Evolutionary conservation across 495 filamentous ascomycete species (phyloP).

Genomic region (Alectoria sarmentosa): DNA sequence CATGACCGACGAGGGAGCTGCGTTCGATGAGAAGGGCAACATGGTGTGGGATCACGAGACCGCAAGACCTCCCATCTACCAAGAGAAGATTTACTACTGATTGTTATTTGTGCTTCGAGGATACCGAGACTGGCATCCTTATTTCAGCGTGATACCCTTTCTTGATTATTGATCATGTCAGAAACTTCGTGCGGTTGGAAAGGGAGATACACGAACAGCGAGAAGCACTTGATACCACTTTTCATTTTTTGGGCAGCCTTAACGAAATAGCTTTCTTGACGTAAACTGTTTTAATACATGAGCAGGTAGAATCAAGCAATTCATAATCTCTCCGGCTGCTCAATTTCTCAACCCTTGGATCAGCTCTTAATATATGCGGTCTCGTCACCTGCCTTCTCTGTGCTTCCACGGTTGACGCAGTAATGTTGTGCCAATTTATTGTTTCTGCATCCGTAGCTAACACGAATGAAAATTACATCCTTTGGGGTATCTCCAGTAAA

Average conservation of each 20-base stretch:
- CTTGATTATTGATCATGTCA: not conserved
- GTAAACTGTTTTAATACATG: not conserved
- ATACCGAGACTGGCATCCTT: not conserved
- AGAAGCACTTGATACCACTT: slow-evolving; percentile 11
- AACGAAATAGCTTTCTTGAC: not conserved
- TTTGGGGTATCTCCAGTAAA: no score
- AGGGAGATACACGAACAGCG: slow-evolving; percentile 1
- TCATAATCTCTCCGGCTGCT: not conserved
- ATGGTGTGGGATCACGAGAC: slow-evolving; percentile 68
- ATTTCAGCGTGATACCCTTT: slow-evolving; percentile 11
- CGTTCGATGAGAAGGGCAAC: slow-evolving; percentile 71
- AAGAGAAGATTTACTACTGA: slow-evolving; percentile 57
- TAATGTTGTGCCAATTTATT: no score
- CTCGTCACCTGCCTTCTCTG: not conserved
- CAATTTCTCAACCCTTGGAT: not conserved
- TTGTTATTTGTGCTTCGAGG: not conserved
- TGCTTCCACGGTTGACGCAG: not conserved
- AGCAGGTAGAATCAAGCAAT: not conserved
- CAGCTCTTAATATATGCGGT: not conserved
- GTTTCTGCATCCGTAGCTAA: not conserved
- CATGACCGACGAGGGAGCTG: slow-evolving; percentile 78
- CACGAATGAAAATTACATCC: no score
- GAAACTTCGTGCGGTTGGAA: not conserved
- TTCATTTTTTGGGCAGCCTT: not conserved
- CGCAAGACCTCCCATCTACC: slow-evolving; percentile 69